phyloP scores from a whole-genome alignment of 192 early-diverging fungal species.

The Glomus cerebriforme region DNA sequence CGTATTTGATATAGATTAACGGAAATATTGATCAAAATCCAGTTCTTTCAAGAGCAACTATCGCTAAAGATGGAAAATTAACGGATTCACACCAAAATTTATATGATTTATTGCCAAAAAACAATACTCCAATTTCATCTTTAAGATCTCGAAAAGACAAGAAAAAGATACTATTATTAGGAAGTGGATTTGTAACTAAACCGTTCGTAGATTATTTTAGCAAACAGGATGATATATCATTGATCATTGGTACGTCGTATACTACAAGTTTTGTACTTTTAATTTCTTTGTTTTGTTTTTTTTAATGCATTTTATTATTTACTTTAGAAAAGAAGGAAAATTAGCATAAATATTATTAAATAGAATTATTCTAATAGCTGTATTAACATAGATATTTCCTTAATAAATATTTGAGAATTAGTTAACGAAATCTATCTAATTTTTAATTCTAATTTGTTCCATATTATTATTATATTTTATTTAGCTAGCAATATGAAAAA shows the following conservation, averaged over 20 bases:
- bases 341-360: background rate
- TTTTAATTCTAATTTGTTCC: background rate
- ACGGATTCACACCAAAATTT: slow-evolving; percentile 56
- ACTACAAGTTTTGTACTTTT: background rate
- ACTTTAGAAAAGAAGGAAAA: background rate
- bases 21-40: slow-evolving; percentile 64
- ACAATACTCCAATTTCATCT: background rate
- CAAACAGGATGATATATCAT: slow-evolving; percentile 50
- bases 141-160: slow-evolving; percentile 8
- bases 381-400: no score
- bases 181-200: slow-evolving; percentile 78
- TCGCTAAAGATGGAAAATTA: slow-evolving; percentile 73
- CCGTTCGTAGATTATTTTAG: slow-evolving; percentile 90
- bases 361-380: background rate
- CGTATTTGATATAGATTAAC: slow-evolving; percentile 34
- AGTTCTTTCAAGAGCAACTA: slow-evolving; percentile 74
- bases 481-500: slow-evolving; percentile 74
- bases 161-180: slow-evolving; percentile 45
- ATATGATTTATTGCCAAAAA: slow-evolving; percentile 35
- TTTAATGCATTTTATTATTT: background rate
- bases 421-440: no score
- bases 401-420: no score
- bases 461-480: background rate
- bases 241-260: slow-evolving; percentile 66
- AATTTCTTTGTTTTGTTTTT: background rate